phyloP scores from a whole-genome alignment of 441 rosid species.

The Populus hybrid region DNA sequence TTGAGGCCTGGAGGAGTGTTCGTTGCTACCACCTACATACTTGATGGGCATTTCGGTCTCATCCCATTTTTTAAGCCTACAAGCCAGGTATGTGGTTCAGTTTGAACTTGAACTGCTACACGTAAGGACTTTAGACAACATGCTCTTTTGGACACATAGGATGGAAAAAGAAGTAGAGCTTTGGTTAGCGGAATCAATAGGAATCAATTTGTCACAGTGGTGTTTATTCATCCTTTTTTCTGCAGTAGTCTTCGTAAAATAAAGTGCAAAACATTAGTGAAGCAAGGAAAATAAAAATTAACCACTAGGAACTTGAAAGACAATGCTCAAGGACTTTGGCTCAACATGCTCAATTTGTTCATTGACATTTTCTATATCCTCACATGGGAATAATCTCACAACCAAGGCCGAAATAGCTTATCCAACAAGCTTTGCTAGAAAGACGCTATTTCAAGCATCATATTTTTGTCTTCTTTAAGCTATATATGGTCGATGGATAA shows the following conservation, averaged over 20 bases:
- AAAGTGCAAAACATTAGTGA: not conserved
- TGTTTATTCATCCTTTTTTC: not conserved
- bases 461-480: not conserved
- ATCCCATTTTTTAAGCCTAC: slow-evolving; percentile 48
- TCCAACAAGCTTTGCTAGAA: not conserved
- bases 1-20: slow-evolving; percentile 83
- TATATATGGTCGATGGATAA: not conserved
- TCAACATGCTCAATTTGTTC: not conserved
- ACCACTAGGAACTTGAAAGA: not conserved
- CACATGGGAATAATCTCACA: not conserved
- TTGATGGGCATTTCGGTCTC: slow-evolving; percentile 53
- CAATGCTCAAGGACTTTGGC: not conserved
- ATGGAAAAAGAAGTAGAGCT: not conserved
- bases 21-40: slow-evolving; percentile 62
- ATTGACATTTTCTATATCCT: not conserved
- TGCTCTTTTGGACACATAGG: not conserved
- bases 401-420: not conserved
- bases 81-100: slow-evolving; percentile 42
- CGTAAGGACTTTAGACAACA: not conserved
- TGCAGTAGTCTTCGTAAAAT: not conserved
- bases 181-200: not conserved
- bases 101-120: not conserved
- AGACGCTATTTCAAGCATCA: not conserved
- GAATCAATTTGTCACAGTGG: not conserved
- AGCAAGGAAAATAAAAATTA: not conserved